phyloP scores from a whole-genome alignment of 805 yeast genomes.

The Teunomyces kruisii region DNA sequence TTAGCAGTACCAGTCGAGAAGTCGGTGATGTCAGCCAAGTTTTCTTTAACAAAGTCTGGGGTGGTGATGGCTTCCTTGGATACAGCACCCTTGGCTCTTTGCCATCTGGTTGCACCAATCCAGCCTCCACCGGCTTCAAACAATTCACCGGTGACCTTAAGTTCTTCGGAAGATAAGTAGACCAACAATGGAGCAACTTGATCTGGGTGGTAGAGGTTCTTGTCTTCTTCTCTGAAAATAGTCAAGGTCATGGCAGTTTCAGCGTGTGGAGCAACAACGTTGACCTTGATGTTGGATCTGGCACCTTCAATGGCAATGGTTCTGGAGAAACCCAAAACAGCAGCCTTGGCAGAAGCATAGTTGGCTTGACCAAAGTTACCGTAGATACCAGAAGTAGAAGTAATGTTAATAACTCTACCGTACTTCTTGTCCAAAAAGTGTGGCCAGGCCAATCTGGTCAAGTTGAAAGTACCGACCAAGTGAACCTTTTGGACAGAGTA shows the following conservation, averaged over 20 bases:
- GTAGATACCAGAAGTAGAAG: conserved; percentile 95
- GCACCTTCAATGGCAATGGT: conserved; percentile 91
- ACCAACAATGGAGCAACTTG: conserved; percentile 91
- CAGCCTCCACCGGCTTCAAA: conserved; percentile 97
- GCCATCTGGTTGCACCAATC: conserved; percentile 94
- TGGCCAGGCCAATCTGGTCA: conserved; percentile 93
- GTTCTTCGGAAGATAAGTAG: conserved; percentile 71
- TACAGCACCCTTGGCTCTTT: conserved; percentile 84
- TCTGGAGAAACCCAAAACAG: conserved; percentile 78
- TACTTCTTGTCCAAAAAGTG: conserved; percentile 71
- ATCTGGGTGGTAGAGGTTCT: conserved; percentile 79
- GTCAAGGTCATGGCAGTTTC: conserved; percentile 97
- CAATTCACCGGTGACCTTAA: conserved; percentile 70
- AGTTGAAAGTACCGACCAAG: conserved; percentile 73
- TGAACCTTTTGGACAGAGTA: conserved; percentile 76
- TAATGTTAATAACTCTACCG: conserved; percentile 83
- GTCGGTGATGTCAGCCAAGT: conserved; percentile 66
- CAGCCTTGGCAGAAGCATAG: conserved; percentile 92
- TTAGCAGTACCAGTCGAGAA: conserved; percentile 55
- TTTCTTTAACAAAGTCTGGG: conserved; percentile 69
- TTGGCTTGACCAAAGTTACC: conserved; percentile 98
- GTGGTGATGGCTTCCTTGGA: conserved; percentile 51
- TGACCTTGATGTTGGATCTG: conserved; percentile 69
- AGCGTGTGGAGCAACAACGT: conserved; percentile 94
- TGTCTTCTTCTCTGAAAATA: conserved; percentile 75